Evolutionary conservation across 2,329 filamentous ascomycete genomes (phyloP).

Genomic region (Penicillium nordicum): DNA sequence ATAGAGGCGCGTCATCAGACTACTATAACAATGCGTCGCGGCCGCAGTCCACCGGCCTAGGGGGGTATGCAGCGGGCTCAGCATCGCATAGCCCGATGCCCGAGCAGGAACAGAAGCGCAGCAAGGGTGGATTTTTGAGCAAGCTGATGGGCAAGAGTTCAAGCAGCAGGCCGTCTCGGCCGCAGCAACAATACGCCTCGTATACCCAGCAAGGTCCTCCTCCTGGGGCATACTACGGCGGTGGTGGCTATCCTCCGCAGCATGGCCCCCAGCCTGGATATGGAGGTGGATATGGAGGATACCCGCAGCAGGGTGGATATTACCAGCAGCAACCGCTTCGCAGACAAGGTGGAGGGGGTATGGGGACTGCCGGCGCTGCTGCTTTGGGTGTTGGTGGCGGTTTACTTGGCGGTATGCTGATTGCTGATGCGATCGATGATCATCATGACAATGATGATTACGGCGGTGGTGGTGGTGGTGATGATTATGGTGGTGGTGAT

Average conservation of each 20-base stretch:
- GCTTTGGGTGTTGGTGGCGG: constrained; percentile 79
- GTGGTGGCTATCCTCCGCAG: constrained; percentile 34
- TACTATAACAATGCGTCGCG: constrained; percentile 44
- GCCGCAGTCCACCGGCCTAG: constrained; percentile 13
- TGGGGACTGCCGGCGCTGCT: constrained; percentile 70
- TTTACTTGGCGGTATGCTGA: constrained; percentile 70
- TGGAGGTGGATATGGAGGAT: constrained; percentile 36
- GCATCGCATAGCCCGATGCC: constrained; percentile 27
- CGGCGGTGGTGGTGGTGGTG: constrained; percentile 20
- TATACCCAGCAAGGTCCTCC: constrained; percentile 28
- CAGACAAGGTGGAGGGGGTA: constrained; percentile 44
- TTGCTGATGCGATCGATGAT: constrained; percentile 60
- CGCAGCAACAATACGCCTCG: constrained; percentile 26
- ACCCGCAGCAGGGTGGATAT: constrained; percentile 36
- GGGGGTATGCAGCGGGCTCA: constrained; percentile 6
- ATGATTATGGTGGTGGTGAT: constrained; percentile 33
- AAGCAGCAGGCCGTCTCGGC: constrained; percentile 20
- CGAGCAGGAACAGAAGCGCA: constrained; percentile 38
- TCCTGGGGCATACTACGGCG: constrained; percentile 29
- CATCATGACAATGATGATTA: constrained; percentile 26
- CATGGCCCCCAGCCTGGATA: constrained; percentile 13
- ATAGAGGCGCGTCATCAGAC: constrained; percentile 41
- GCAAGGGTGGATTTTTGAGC: constrained; percentile 48
- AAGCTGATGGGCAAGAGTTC: constrained; percentile 52
- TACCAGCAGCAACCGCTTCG: constrained; percentile 45